Evolutionary conservation across 148 eudicot species (phyloP).

Genomic region (Spergularia bocconei): DNA sequence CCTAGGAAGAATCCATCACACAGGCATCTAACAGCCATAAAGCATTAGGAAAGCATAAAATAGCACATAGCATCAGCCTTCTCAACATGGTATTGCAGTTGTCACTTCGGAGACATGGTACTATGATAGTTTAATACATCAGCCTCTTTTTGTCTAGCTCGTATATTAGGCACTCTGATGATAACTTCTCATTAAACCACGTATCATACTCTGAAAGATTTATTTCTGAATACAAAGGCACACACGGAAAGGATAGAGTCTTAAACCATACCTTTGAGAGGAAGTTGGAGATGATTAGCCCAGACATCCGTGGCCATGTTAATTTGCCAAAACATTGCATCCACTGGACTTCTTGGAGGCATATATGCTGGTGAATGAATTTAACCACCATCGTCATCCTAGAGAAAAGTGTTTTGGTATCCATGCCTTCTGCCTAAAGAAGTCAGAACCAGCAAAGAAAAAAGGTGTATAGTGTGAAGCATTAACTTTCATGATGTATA

Average conservation of each 20-base stretch:
- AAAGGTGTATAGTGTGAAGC: not conserved
- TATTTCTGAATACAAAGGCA: not conserved
- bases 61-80: not conserved
- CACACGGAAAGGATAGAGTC: not conserved
- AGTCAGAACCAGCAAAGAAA: conserved; percentile 21
- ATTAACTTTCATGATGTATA: not conserved
- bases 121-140: not conserved
- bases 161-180: not conserved
- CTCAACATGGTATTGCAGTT: not conserved
- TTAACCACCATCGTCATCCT: conserved; percentile 49
- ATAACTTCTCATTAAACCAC: not conserved
- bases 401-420: conserved; percentile 61
- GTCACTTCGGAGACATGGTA: not conserved
- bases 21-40: not conserved
- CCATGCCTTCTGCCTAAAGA: conserved; percentile 40
- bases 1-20: not conserved
- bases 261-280: conserved; percentile 65
- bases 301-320: conserved; percentile 98
- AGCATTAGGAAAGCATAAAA: not conserved
- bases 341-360: conserved; percentile 68
- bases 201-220: not conserved
- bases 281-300: conserved; percentile 75
- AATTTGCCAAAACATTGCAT: conserved; percentile 85
- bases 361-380: conserved; percentile 56
- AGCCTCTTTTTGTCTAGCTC: not conserved